These are phyloP conservation scores for Populus tomentosa DNA, from an alignment of 441 rosid species.

Conservation along the genomic window DNA sequence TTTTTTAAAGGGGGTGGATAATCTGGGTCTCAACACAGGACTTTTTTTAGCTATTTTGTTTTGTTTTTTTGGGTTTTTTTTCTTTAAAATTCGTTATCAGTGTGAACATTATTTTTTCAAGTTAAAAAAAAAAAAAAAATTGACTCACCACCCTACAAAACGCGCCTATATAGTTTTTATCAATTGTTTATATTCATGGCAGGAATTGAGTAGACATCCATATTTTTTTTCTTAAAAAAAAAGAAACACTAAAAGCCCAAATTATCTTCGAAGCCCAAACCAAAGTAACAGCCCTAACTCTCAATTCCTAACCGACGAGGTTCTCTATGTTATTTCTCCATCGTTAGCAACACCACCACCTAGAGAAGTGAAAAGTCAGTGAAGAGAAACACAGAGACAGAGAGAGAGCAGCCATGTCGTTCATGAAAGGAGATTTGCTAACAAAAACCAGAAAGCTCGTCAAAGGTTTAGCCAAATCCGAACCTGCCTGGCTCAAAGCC, in stretches of 20 bases:
- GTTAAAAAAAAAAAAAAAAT: too few relatives aligned
- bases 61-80: too few relatives aligned
- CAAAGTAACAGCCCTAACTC: background rate
- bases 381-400: background rate
- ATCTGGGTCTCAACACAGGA: too few relatives aligned
- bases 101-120: too few relatives aligned
- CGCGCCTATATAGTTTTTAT: too few relatives aligned
- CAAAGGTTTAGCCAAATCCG: slow-evolving; percentile 71
- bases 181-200: too few relatives aligned
- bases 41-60: too few relatives aligned
- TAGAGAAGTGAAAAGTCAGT: background rate
- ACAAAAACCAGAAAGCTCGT: slow-evolving; percentile 72
- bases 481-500: slow-evolving; percentile 88
- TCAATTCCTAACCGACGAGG: background rate
- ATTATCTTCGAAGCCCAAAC: background rate
- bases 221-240: too few relatives aligned
- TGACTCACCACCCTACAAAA: too few relatives aligned
- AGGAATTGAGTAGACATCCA: too few relatives aligned
- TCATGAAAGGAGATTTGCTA: slow-evolving; percentile 83
- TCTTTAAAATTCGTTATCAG: too few relatives aligned
- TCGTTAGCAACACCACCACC: background rate
- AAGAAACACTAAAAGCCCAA: background rate
- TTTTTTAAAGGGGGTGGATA: too few relatives aligned
- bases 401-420: slow-evolving; percentile 56
- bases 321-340: background rate